These are phyloP conservation scores for Rhexocercosporidium sp. DNA, from an alignment of 2,329 filamentous ascomycete species.

Conservation along the genomic window DNA sequence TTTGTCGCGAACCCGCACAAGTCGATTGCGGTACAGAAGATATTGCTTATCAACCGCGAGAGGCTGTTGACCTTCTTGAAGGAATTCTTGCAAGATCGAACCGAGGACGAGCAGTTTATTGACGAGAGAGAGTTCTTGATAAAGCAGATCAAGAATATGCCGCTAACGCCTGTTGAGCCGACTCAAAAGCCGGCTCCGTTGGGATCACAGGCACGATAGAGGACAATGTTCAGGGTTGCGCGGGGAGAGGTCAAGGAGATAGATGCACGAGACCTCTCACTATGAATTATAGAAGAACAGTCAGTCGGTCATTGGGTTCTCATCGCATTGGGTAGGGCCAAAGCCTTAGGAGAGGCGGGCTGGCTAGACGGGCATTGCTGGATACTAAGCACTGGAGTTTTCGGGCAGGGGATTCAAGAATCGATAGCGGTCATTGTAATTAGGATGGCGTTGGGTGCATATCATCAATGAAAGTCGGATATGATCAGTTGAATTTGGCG, in stretches of 20 bases:
- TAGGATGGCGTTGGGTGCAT: constrained; percentile 30
- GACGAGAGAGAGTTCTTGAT: constrained; percentile 98
- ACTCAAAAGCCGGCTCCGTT: constrained; percentile 44
- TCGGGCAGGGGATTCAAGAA: constrained; percentile 33
- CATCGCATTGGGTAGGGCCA: background rate
- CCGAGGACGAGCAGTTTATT: constrained; percentile 97
- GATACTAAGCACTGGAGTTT: constrained; percentile 36
- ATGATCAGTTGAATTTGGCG: background rate
- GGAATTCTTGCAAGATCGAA: constrained; percentile 91
- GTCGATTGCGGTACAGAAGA: constrained; percentile 92
- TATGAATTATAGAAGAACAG: background rate
- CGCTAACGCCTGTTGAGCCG: constrained; percentile 57
- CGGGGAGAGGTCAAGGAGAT: background rate
- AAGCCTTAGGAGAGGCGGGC: background rate
- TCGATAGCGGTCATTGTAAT: constrained; percentile 31
- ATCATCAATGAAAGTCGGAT: constrained; percentile 17
- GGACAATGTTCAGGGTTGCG: background rate
- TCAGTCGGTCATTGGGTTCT: background rate
- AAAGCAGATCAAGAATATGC: constrained; percentile 83
- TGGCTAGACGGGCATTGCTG: constrained; percentile 27
- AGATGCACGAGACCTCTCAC: background rate
- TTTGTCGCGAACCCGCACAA: constrained; percentile 99
- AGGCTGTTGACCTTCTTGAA: constrained; percentile 88
- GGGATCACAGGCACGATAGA: constrained; percentile 37
- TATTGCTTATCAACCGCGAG: constrained; percentile 94